phyloP scores from a whole-genome alignment of 1,284 basidiomycete genomes.

The Vanrija humicola region DNA sequence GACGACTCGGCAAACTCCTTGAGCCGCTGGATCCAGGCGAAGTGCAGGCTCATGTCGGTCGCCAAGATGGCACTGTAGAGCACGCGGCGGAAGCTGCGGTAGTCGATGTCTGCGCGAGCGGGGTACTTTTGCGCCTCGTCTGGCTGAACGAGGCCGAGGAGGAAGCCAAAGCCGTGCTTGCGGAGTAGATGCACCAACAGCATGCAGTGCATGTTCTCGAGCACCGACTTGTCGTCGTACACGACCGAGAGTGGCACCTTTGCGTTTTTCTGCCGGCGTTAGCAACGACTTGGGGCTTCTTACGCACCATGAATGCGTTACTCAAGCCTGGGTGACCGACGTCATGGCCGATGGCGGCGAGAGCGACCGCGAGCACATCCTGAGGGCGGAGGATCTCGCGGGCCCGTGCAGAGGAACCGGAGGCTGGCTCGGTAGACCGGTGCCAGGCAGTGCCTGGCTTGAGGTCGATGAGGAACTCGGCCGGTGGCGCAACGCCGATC shows the following conservation, averaged over 20 bases:
- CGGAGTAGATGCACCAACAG: constrained; percentile 77
- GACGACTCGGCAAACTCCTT: constrained; percentile 42
- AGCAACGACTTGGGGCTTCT: background rate
- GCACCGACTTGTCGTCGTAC: constrained; percentile 79
- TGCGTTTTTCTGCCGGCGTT: constrained; percentile 71
- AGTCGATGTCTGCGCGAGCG: constrained; percentile 33
- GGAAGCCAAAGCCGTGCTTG: constrained; percentile 63
- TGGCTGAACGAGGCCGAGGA: constrained; percentile 33
- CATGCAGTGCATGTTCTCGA: constrained; percentile 89
- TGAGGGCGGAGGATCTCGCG: constrained; percentile 56
- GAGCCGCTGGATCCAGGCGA: constrained; percentile 72
- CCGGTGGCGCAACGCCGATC: constrained; percentile 72
- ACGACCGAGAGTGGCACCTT: constrained; percentile 78
- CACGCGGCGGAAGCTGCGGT: constrained; percentile 63
- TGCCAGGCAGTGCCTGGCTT: constrained; percentile 29
- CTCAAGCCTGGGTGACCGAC: constrained; percentile 90
- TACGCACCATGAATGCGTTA: constrained; percentile 82
- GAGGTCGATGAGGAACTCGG: constrained; percentile 46
- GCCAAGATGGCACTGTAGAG: constrained; percentile 76
- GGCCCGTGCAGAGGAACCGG: constrained; percentile 33
- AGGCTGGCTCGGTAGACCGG: constrained; percentile 23
- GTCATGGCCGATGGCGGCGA: constrained; percentile 91
- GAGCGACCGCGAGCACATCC: constrained; percentile 75
- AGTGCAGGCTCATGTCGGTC: constrained; percentile 89
- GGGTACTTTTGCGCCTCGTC: constrained; percentile 6